A percentile compares a stretch with the other conserved stretches of the same genome.
phyloP scores from a whole-genome alignment of 495 filamentous ascomycete species.

The Podospora fimiseda region DNA sequence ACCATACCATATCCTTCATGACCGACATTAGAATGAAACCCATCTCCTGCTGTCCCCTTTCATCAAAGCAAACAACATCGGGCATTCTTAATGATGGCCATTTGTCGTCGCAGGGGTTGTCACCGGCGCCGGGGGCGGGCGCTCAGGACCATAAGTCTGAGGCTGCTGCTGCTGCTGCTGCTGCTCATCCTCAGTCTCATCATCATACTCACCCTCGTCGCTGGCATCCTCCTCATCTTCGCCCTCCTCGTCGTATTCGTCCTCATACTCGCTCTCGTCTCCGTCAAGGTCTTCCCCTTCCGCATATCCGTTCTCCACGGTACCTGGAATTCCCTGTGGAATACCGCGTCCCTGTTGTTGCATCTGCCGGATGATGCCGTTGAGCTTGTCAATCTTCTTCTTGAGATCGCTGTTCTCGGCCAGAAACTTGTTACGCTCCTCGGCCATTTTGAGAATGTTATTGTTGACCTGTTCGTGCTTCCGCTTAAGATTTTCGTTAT shows the following conservation, averaged over 20 bases:
- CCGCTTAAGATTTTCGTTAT: conserved; percentile 82
- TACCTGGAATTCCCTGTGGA: conserved; percentile 50
- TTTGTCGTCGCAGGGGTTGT: conserved; percentile 31
- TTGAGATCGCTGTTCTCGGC: conserved; percentile 73
- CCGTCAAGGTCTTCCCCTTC: conserved; percentile 52
- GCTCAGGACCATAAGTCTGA: conserved; percentile 45
- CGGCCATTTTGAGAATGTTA: conserved; percentile 97
- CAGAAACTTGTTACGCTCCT: conserved; percentile 78
- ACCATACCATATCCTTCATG: no score
- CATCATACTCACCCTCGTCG: conserved; percentile 54
- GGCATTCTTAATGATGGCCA: conserved; percentile 19
- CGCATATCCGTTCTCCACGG: conserved; percentile 47
- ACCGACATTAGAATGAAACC: no score
- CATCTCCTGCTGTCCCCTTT: no score
- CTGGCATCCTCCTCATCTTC: conserved; percentile 44
- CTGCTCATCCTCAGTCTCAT: conserved; percentile 55
- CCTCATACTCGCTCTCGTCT: conserved; percentile 71
- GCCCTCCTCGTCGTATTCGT: conserved; percentile 55
- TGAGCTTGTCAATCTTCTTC: conserved; percentile 87
- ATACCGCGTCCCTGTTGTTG: conserved; percentile 79
- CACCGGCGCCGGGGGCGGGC: conserved; percentile 49
- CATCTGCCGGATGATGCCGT: conserved; percentile 89
- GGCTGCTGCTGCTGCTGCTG: conserved; percentile 45
- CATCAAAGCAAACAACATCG: no score
- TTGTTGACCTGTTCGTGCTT: conserved; percentile 91